Evolutionary conservation across 805 yeast genomes (phyloP).

Genomic region (Sugiyamaella floridensis): DNA sequence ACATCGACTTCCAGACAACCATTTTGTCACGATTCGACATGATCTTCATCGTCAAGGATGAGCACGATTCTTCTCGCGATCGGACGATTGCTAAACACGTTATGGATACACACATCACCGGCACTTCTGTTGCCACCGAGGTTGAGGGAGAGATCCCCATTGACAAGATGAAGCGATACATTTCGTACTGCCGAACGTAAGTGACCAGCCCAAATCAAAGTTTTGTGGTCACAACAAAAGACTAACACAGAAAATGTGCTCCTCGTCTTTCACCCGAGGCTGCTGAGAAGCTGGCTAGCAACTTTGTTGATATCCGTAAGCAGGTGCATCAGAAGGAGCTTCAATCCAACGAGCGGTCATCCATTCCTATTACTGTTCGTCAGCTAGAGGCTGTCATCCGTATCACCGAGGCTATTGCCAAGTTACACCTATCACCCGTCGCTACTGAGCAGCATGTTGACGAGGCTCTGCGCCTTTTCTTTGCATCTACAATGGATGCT

Average conservation of each 20-base stretch:
- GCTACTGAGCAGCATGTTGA: slow-evolving; percentile 88
- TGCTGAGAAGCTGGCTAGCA: slow-evolving; percentile 80
- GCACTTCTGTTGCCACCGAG: slow-evolving; percentile 45
- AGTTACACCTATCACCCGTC: slow-evolving; percentile 70
- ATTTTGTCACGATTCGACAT: slow-evolving; percentile 95
- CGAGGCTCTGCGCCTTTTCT: slow-evolving; percentile 89
- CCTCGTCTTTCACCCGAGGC: slow-evolving; percentile 88
- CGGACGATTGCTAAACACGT: slow-evolving; percentile 89
- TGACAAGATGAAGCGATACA: slow-evolving; percentile 83
- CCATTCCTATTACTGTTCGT: slow-evolving; percentile 95
- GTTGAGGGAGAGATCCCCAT: slow-evolving; percentile 77
- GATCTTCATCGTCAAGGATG: slow-evolving; percentile 96
- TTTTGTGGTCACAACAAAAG: slow-evolving; percentile 19
- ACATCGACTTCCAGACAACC: slow-evolving; percentile 95
- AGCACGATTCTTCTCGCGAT: slow-evolving; percentile 81
- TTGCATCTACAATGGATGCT: slow-evolving; percentile 97
- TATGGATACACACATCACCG: slow-evolving; percentile 88
- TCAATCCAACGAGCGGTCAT: slow-evolving; percentile 78
- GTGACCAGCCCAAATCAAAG: neutral
- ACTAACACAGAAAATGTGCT: slow-evolving; percentile 51
- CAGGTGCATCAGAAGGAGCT: slow-evolving; percentile 75
- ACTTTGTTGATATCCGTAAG: slow-evolving; percentile 84
- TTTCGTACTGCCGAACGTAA: slow-evolving; percentile 72
- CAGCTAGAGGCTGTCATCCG: slow-evolving; percentile 96
- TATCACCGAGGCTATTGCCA: slow-evolving; percentile 90